phyloP scores from a whole-genome alignment of 2,329 filamentous ascomycete genomes.

The Botrytis medusae region DNA sequence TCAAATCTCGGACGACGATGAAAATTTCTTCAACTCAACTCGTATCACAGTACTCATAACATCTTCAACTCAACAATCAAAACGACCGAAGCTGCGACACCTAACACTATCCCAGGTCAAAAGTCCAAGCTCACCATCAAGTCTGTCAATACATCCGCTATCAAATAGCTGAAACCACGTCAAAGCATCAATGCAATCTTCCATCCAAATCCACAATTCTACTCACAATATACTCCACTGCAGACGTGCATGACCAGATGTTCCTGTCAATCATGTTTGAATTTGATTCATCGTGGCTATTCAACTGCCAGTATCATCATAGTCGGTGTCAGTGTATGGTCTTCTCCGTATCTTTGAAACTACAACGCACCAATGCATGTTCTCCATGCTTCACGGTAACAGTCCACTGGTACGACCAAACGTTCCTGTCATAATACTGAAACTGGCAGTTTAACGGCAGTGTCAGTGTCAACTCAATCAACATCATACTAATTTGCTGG shows the following conservation, averaged over 20 bases:
- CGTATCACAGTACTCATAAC: background rate
- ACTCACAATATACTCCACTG: background rate
- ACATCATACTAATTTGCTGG: background rate
- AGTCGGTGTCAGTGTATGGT: background rate
- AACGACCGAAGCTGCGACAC: background rate
- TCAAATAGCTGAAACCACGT: background rate
- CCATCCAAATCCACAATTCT: background rate
- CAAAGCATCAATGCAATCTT: constrained; percentile 11
- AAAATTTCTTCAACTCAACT: background rate
- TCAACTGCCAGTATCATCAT: background rate
- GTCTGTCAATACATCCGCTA: background rate
- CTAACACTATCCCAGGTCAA: background rate
- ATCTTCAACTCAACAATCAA: background rate
- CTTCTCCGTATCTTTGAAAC: background rate
- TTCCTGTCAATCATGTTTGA: background rate
- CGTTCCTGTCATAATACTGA: background rate
- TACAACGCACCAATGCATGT: constrained; percentile 7
- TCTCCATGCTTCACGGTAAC: background rate
- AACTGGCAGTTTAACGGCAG: background rate
- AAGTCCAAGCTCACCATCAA: background rate
- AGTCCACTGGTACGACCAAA: background rate
- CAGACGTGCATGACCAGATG: background rate
- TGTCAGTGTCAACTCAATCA: background rate
- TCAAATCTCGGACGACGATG: background rate
- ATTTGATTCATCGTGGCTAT: background rate